phyloP scores from a whole-genome alignment of 768 basidiomycete species.

The Boletus vinaceobasis region DNA sequence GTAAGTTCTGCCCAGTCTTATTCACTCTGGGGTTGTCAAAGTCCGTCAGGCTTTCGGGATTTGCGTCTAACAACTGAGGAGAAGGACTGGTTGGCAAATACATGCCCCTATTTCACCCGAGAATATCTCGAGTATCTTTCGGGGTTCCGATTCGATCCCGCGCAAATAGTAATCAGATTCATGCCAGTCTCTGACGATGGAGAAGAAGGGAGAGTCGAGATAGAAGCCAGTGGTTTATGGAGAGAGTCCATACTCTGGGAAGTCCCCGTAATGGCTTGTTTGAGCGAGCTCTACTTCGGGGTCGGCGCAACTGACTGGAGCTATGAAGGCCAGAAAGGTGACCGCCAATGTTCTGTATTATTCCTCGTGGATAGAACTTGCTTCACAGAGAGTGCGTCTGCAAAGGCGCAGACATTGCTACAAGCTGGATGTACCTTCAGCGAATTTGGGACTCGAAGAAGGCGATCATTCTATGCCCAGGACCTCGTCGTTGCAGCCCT shows the following conservation, averaged over 20 bases:
- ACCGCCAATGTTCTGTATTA: neutral
- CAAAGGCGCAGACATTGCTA: constrained; percentile 65
- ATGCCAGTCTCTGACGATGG: constrained; percentile 51
- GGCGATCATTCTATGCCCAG: constrained; percentile 71
- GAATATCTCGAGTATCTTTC: constrained; percentile 77
- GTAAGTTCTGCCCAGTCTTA: constrained; percentile 38
- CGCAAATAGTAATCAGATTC: constrained; percentile 59
- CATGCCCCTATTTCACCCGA: constrained; percentile 71
- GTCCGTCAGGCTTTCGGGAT: constrained; percentile 60
- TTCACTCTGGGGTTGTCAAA: constrained; percentile 14
- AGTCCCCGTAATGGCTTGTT: constrained; percentile 88
- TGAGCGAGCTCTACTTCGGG: constrained; percentile 87
- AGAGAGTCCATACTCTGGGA: constrained; percentile 90
- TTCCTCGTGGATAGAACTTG: neutral
- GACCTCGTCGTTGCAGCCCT: constrained; percentile 73
- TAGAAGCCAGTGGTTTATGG: constrained; percentile 75
- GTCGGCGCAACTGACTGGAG: constrained; percentile 77
- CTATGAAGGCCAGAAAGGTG: constrained; percentile 79
- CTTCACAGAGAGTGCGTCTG: constrained; percentile 60
- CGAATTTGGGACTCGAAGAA: constrained; percentile 84
- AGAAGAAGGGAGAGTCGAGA: constrained; percentile 60
- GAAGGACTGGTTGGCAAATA: constrained; percentile 55
- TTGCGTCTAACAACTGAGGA: constrained; percentile 61
- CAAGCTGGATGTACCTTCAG: constrained; percentile 66
- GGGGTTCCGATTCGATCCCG: constrained; percentile 66